phyloP scores from a whole-genome alignment of 495 filamentous ascomycete genomes.

The Ascodesmis nigricans region DNA sequence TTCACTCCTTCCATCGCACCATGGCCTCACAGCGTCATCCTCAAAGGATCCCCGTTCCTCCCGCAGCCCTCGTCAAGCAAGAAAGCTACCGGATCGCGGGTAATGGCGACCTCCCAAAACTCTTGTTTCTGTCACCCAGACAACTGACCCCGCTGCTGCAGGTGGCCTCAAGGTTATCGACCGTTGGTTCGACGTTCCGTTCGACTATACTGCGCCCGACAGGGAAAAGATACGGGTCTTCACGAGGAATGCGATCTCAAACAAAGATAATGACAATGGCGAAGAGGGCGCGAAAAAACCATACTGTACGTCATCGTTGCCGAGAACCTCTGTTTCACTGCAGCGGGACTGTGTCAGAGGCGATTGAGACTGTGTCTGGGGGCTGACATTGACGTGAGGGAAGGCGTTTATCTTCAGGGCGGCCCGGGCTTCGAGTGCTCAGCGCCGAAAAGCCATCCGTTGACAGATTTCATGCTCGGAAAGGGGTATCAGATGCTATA shows the following conservation, averaged over 20 bases:
- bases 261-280: conserved; percentile 15
- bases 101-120: too few relatives aligned
- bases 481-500: conserved; percentile 70
- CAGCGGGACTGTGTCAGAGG: background rate
- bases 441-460: conserved; percentile 45
- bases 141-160: background rate
- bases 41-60: conserved; percentile 2
- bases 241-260: conserved; percentile 13
- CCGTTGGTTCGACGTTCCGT: conserved; percentile 17
- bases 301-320: conserved; percentile 9
- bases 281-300: conserved; percentile 12
- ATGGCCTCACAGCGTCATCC: background rate
- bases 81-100: conserved; percentile 13
- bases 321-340: background rate
- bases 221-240: conserved; percentile 12
- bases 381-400: background rate
- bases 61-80: conserved; percentile 2
- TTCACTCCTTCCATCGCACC: too few relatives aligned
- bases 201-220: conserved; percentile 13
- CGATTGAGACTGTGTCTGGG: background rate
- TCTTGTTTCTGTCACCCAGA: background rate
- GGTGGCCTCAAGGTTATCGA: conserved; percentile 18
- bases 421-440: conserved; percentile 59
- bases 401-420: conserved; percentile 23
- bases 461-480: conserved; percentile 45